Percentiles rank a stretch among this genome's conserved stretches.
These are phyloP conservation scores for Aspergillus ochraceus DNA, from an alignment of 2,329 filamentous ascomycete genomes.

Conservation along the genomic window DNA sequence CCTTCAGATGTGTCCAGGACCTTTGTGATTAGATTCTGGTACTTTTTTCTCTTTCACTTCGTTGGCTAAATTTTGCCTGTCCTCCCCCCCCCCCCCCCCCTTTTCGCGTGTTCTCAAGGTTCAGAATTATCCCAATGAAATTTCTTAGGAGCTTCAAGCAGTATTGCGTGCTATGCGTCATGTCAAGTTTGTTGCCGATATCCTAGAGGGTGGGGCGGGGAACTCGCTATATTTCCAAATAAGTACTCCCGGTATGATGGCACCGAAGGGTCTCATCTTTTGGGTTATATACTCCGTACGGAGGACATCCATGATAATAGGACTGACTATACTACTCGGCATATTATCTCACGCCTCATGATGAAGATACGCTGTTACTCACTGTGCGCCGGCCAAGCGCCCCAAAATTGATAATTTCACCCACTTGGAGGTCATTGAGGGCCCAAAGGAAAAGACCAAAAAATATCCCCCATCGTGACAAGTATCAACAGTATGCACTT, in stretches of 20 bases:
- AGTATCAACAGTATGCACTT: constrained; percentile 12
- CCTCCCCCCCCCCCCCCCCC: not conserved
- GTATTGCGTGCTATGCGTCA: constrained; percentile 9
- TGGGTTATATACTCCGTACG: constrained; percentile 11
- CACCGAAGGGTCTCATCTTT: not conserved
- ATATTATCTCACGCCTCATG: not conserved
- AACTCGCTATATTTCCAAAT: constrained; percentile 33
- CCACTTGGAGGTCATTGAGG: not conserved
- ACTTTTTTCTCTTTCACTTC: not conserved
- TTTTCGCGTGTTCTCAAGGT: not conserved
- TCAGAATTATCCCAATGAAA: not conserved
- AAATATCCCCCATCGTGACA: not conserved
- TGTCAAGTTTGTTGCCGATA: constrained; percentile 25
- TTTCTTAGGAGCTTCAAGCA: not conserved
- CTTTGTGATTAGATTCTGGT: not conserved
- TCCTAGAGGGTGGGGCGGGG: constrained; percentile 25
- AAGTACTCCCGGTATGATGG: constrained; percentile 33
- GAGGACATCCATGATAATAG: constrained; percentile 2
- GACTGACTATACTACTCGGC: constrained; percentile 1
- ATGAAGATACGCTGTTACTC: not conserved
- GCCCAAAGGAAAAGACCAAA: not conserved
- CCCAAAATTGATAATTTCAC: not conserved
- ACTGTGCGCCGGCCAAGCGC: not conserved
- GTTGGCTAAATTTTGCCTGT: not conserved
- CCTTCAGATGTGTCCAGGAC: no score